Percentiles rank a stretch among this genome's conserved stretches.
Conservation (phyloP, 208 protist genomes). For the Leishmania tarentolae region DNA sequence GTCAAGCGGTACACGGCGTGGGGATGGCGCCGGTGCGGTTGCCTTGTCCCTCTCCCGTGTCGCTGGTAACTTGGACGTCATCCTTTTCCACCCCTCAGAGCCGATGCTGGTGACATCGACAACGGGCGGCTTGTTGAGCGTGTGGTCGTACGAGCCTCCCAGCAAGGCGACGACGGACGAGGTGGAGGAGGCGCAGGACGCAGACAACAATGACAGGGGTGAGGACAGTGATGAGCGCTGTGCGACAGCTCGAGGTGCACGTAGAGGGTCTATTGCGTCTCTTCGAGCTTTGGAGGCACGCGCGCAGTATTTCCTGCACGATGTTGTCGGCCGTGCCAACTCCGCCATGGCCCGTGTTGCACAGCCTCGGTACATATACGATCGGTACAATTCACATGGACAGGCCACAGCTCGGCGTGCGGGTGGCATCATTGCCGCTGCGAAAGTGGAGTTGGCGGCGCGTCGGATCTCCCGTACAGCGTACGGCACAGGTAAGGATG, state of each 20-base stretch:
- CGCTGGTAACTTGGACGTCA: slow-evolving; percentile 21
- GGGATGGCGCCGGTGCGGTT: not conserved
- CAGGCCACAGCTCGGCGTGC: slow-evolving; percentile 7
- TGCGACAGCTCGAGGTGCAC: slow-evolving; percentile 1
- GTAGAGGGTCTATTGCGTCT: not conserved
- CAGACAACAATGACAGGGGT: not conserved
- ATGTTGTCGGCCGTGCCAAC: slow-evolving; percentile 33
- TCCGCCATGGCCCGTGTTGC: slow-evolving; percentile 15
- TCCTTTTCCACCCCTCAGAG: slow-evolving; percentile 65
- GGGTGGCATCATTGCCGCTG: not conserved
- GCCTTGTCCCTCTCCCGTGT: slow-evolving; percentile 11
- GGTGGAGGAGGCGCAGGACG: not conserved
- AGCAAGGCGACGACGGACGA: not conserved
- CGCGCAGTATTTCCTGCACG: slow-evolving; percentile 34
- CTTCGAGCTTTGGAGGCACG: slow-evolving; percentile 13
- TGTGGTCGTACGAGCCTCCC: slow-evolving; percentile 52
- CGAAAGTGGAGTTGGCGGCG: not conserved
- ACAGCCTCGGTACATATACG: slow-evolving; percentile 43
- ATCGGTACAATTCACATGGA: slow-evolving; percentile 27
- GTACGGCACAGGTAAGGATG: slow-evolving; percentile 1
- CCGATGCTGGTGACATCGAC: slow-evolving; percentile 57
- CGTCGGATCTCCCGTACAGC: not conserved
- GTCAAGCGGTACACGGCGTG: not conserved
- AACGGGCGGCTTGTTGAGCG: slow-evolving; percentile 53
- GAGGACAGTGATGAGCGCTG: slow-evolving; percentile 1